Percentiles rank a stretch among this genome's conserved stretches.
Conservation (phyloP, 495 filamentous ascomycete genomes). For the Mycothermus thermophilus region DNA sequence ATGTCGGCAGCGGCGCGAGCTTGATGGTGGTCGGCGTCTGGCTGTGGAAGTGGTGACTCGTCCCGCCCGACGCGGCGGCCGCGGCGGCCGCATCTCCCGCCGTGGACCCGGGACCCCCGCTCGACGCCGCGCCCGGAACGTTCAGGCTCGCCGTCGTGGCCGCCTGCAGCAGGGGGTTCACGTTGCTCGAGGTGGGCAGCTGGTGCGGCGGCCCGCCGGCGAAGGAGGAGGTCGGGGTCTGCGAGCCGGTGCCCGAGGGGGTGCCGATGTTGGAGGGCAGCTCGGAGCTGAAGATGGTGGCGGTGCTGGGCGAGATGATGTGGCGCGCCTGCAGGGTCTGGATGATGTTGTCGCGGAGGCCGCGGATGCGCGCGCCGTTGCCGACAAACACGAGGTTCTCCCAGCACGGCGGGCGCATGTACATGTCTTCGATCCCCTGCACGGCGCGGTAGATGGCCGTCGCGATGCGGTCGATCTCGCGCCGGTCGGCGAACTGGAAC, state of each 20-base stretch:
- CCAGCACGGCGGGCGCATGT: conserved; percentile 75
- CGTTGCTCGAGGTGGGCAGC: conserved; percentile 38
- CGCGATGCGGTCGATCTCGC: conserved; percentile 65
- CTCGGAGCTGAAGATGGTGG: conserved; percentile 93
- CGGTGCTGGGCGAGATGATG: conserved; percentile 74
- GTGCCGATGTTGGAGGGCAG: conserved; percentile 83
- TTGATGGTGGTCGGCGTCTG: conserved; percentile 86
- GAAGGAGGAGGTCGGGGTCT: conserved; percentile 61
- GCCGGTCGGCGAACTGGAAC: conserved; percentile 63
- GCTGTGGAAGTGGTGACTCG: conserved; percentile 58
- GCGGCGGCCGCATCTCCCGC: conserved; percentile 21
- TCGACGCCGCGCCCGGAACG: conserved; percentile 29
- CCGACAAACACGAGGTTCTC: conserved; percentile 79
- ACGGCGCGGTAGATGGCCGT: conserved; percentile 72
- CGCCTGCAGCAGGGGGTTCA: conserved; percentile 85
- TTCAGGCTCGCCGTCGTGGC: conserved; percentile 64
- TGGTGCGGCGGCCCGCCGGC: conserved; percentile 42
- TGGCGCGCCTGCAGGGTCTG: conserved; percentile 67
- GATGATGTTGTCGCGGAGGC: conserved; percentile 76
- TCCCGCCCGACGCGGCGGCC: not conserved
- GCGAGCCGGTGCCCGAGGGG: conserved; percentile 77
- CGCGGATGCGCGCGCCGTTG: conserved; percentile 71
- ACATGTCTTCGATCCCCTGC: conserved; percentile 60
- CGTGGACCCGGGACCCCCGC: conserved; percentile 9
- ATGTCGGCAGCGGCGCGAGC: conserved; percentile 62